These are phyloP conservation scores for Rhodosporidiobolus odoratus DNA, from an alignment of 768 basidiomycete species.

Conservation along the genomic window DNA sequence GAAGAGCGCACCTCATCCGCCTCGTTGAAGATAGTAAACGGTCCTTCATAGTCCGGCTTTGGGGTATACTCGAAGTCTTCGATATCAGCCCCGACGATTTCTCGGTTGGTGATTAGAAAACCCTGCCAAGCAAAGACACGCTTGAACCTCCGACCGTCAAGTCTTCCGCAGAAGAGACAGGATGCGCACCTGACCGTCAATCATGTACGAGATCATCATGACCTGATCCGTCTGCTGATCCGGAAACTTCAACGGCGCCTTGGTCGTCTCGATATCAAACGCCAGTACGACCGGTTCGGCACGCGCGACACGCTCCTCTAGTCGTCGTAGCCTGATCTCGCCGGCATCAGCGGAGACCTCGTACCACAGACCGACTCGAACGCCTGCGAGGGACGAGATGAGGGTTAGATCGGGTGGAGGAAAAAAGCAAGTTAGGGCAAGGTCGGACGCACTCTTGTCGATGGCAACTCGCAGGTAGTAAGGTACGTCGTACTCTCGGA, in stretches of 20 bases:
- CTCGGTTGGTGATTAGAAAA: slow-evolving; percentile 92
- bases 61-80: slow-evolving; percentile 99
- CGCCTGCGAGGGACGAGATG: slow-evolving; percentile 55
- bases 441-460: slow-evolving; percentile 61
- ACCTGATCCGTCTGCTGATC: slow-evolving; percentile 94
- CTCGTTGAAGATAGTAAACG: slow-evolving; percentile 84
- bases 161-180: too few species aligned
- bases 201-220: slow-evolving; percentile 99
- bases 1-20: slow-evolving; percentile 67
- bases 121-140: slow-evolving; percentile 50
- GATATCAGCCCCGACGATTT: slow-evolving; percentile 94
- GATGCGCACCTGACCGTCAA: slow-evolving; percentile 66
- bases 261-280: slow-evolving; percentile 97
- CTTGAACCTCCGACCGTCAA: background rate
- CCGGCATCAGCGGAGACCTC: slow-evolving; percentile 67
- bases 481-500: slow-evolving; percentile 92
- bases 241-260: slow-evolving; percentile 98
- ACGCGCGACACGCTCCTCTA: slow-evolving; percentile 86
- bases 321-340: slow-evolving; percentile 63
- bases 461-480: slow-evolving; percentile 99
- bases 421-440: background rate
- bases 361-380: slow-evolving; percentile 98
- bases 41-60: slow-evolving; percentile 94
- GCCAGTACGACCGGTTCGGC: slow-evolving; percentile 99
- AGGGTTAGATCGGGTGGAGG: slow-evolving; percentile 50